Conservation (phyloP, 257 asterid species). For the Solanum virginianum region DNA sequence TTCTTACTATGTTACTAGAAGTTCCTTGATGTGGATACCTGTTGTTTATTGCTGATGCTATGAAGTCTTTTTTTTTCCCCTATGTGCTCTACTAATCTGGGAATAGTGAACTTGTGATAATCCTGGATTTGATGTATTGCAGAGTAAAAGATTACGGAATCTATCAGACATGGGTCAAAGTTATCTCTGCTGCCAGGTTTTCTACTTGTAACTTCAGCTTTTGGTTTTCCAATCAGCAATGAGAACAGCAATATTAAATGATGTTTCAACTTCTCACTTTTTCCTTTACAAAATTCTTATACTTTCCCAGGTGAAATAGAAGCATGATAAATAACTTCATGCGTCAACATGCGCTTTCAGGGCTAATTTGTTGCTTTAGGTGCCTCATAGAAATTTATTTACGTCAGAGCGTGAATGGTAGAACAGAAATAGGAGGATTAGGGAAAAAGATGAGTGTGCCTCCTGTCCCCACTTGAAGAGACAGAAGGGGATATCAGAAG, state of each 20-base stretch:
- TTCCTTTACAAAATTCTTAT: background rate
- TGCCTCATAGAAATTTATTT: background rate
- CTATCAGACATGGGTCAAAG: constrained; percentile 45
- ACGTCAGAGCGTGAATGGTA: background rate
- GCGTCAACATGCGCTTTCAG: background rate
- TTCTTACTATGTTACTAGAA: background rate
- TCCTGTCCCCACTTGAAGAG: background rate
- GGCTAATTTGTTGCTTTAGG: background rate
- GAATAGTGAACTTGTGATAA: background rate
- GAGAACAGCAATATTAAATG: background rate
- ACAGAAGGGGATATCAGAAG: background rate
- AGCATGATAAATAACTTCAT: background rate
- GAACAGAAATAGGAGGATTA: background rate
- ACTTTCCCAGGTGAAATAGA: background rate
- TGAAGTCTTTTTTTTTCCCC: background rate
- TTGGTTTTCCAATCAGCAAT: background rate
- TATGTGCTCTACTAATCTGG: background rate
- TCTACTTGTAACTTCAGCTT: background rate
- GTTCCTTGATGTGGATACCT: background rate
- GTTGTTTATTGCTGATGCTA: background rate
- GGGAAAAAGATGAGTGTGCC: background rate
- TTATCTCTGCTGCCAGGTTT: constrained; percentile 9
- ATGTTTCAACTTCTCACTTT: background rate
- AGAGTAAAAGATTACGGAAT: constrained; percentile 71
- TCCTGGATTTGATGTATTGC: constrained; percentile 1